phyloP scores from a whole-genome alignment of 2,329 filamentous ascomycete genomes.

The Penicillium sp. region DNA sequence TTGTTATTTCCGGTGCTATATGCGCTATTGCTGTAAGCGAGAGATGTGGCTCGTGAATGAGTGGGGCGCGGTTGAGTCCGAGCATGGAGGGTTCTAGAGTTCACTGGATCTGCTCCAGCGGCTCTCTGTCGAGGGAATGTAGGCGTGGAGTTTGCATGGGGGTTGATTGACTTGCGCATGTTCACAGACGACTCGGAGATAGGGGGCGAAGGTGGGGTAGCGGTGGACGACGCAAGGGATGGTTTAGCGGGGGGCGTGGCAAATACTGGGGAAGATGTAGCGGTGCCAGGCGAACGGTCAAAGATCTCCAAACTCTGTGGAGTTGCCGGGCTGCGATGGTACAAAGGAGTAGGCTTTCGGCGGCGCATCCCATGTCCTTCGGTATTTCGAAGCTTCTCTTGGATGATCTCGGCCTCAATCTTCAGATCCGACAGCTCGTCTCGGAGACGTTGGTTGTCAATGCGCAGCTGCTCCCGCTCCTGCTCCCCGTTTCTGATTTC shows the following conservation, averaged over 20 bases:
- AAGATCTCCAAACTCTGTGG: conserved; percentile 68
- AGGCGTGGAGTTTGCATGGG: conserved; percentile 43
- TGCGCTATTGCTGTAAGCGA: conserved; percentile 47
- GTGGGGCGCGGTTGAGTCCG: conserved; percentile 42
- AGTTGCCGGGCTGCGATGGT: conserved; percentile 49
- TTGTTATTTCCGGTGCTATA: not conserved
- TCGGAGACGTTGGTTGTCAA: conserved; percentile 83
- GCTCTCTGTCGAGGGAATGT: conserved; percentile 46
- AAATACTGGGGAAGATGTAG: conserved; percentile 83
- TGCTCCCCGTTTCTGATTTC: conserved; percentile 89
- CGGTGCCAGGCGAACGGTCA: conserved; percentile 75
- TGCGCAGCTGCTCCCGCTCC: conserved; percentile 83
- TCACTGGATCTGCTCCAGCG: conserved; percentile 52
- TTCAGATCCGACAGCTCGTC: conserved; percentile 91
- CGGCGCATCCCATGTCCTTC: conserved; percentile 54
- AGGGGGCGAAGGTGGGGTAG: conserved; percentile 88
- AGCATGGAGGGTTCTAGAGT: conserved; percentile 54
- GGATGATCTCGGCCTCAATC: conserved; percentile 90
- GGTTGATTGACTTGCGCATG: conserved; percentile 54
- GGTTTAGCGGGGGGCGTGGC: conserved; percentile 79
- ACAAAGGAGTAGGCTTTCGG: conserved; percentile 53
- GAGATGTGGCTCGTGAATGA: conserved; percentile 60
- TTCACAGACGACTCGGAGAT: conserved; percentile 80
- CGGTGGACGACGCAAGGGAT: conserved; percentile 62
- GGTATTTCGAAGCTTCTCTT: conserved; percentile 83